phyloP scores from a whole-genome alignment of 495 filamentous ascomycete species.

The Annulohypoxylon bovei region DNA sequence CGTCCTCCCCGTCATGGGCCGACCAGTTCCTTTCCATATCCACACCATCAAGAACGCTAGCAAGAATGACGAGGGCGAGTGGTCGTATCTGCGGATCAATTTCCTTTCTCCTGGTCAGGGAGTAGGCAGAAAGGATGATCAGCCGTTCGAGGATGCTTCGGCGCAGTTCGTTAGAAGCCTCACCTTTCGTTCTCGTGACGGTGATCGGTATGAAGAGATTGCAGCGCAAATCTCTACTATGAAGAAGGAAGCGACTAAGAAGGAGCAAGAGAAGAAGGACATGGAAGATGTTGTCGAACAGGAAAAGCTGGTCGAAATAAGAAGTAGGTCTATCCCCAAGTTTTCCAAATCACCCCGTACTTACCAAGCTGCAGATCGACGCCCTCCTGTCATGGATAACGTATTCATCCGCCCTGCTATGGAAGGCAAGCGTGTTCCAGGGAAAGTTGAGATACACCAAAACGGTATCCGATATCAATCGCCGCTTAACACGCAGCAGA shows the following conservation, averaged over 20 bases:
- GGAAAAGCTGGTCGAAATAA: constrained; percentile 91
- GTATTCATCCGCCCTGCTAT: constrained; percentile 93
- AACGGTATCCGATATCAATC: constrained; percentile 98
- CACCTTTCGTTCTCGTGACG: constrained; percentile 90
- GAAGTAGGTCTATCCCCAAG: constrained; percentile 67
- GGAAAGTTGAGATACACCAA: constrained; percentile 95
- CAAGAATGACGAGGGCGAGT: constrained; percentile 94
- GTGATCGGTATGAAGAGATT: constrained; percentile 86
- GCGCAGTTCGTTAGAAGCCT: constrained; percentile 96
- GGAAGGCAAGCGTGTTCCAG: constrained; percentile 95
- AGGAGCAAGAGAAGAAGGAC: constrained; percentile 98
- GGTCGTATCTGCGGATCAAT: constrained; percentile 93
- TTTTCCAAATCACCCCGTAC: constrained; percentile 10
- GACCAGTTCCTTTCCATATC: constrained; percentile 98
- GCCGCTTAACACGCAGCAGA: constrained; percentile 79
- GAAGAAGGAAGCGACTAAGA: constrained; percentile 86
- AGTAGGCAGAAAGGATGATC: constrained; percentile 97
- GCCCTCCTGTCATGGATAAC: constrained; percentile 85
- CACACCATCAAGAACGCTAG: constrained; percentile 98
- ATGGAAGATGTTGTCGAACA: constrained; percentile 99
- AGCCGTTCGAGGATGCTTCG: constrained; percentile 95
- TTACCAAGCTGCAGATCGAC: constrained; percentile 72
- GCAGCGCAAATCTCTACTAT: constrained; percentile 91
- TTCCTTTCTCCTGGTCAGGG: constrained; percentile 97
- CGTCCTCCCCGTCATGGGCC: constrained; percentile 94